Evolutionary conservation across 441 rosid species (phyloP), one percentile per base, ranked within the genome.

Genomic region (Aquilaria agallochum): DNA sequence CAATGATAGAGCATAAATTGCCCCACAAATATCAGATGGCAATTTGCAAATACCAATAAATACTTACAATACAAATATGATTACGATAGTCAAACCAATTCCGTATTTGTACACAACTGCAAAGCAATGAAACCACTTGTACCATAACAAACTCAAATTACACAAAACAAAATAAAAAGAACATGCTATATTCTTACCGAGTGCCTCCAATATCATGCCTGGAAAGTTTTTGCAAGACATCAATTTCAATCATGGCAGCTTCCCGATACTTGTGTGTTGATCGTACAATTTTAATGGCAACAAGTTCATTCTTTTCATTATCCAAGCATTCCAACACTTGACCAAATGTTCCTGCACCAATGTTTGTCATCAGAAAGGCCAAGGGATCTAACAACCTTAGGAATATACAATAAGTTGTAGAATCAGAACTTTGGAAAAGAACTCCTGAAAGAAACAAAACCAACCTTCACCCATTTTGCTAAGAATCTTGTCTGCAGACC

Each of bases 51-150:
- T 73, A 80, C 74, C 70, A 76, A 78, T 76, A 78, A 78, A 83
- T 74, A 93, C 98, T 90, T 87, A 90, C 97, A 81, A 90, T 93
- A 86, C 98, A 93, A 56, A 93, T 76, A 84, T 93, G 96, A 80
- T 90, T 88, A 80, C 97, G 97, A 84, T 90, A 93, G 90, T 93
- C 97, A 90, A 93, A 93, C 90, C 96, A 93, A 81, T 90, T 85
- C 95, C 91, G 88, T 75, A 93, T 90, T 85, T 88, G 97, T 78
- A 93, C 98, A 90, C 98, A 93, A 77, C 98, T 90, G 96, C 96
- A 88, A 36, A 83, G 71, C 85, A 93, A 86, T 78, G 63, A 78
- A 89, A 81, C 74, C 71, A 59, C 88, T 81, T 77, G 78, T 72
- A 75, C 86, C 81, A 76, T 74, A 69, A 77, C 67, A 68, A 73